phyloP scores from a whole-genome alignment of 2,329 filamentous ascomycete species.

The Epichloe sp. region DNA sequence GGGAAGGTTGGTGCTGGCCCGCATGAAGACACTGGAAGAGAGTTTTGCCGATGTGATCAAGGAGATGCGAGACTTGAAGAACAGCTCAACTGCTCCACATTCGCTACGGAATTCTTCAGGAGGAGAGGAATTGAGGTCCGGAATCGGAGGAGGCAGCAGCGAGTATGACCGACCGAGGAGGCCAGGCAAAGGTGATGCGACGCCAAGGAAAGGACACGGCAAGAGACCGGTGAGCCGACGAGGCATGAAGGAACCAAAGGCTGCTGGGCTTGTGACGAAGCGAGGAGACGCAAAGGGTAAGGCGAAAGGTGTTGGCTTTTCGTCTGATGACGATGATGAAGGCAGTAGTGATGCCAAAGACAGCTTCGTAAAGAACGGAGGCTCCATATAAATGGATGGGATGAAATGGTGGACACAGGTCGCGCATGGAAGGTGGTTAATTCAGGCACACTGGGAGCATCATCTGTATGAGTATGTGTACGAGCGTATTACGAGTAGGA shows the following conservation, averaged over 20 bases:
- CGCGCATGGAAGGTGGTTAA: not conserved
- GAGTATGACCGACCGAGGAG: slow-evolving; percentile 19
- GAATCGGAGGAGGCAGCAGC: slow-evolving; percentile 24
- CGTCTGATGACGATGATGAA: slow-evolving; percentile 24
- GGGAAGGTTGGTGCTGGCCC: slow-evolving; percentile 67
- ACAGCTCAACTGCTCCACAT: slow-evolving; percentile 30
- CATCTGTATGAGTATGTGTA: not conserved
- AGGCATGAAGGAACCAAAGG: slow-evolving; percentile 28
- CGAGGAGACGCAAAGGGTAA: slow-evolving; percentile 29
- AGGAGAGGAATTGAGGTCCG: slow-evolving; percentile 24
- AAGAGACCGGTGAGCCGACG: slow-evolving; percentile 25
- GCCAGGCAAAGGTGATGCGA: slow-evolving; percentile 14
- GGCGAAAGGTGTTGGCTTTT: slow-evolving; percentile 31
- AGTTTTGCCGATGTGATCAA: slow-evolving; percentile 77
- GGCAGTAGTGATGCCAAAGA: slow-evolving; percentile 20
- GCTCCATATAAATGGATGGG: slow-evolving; percentile 24
- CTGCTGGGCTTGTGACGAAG: slow-evolving; percentile 13
- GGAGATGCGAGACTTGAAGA: slow-evolving; percentile 57
- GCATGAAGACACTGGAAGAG: slow-evolving; percentile 89
- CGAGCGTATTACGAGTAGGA: too few relatives aligned
- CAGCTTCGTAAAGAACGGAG: slow-evolving; percentile 13
- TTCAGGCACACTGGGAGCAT: not conserved
- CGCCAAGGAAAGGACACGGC: slow-evolving; percentile 14
- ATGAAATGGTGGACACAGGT: not conserved
- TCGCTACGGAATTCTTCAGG: slow-evolving; percentile 40